These are phyloP conservation scores for Arthrobotrys sinensis DNA, from an alignment of 2,329 filamentous ascomycete genomes.

Conservation along the genomic window DNA sequence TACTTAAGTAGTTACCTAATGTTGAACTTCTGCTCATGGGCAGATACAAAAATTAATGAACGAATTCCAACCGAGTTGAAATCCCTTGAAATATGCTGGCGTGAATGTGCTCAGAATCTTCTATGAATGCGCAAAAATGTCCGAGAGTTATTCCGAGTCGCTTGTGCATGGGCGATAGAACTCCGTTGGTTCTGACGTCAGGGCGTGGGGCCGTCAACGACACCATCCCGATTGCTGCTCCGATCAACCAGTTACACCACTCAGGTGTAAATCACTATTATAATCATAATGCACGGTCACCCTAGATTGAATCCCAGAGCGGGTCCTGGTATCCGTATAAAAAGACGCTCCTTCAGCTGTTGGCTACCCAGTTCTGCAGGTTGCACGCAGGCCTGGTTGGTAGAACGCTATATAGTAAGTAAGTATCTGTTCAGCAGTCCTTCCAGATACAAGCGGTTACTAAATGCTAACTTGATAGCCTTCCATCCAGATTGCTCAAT, in stretches of 20 bases:
- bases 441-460: too few relatives aligned
- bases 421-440: too few relatives aligned
- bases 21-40: background rate
- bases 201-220: background rate
- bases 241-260: background rate
- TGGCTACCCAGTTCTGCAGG: background rate
- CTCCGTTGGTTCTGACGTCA: slow-evolving; percentile 17
- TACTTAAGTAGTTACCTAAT: slow-evolving; percentile 2
- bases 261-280: background rate
- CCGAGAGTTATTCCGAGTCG: slow-evolving; percentile 43
- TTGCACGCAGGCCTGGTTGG: too few relatives aligned
- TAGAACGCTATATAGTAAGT: background rate
- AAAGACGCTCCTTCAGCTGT: background rate
- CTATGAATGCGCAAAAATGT: background rate
- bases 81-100: background rate
- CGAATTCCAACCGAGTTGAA: background rate
- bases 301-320: background rate
- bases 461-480: too few relatives aligned
- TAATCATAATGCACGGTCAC: background rate
- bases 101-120: background rate
- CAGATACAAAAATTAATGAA: background rate
- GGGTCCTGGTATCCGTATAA: background rate
- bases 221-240: slow-evolving; percentile 5
- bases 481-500: background rate
- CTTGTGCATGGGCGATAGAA: background rate